A percentile compares a stretch with the other conserved stretches of the same genome.
Evolutionary conservation across 2,329 filamentous ascomycete genomes (phyloP).

Genomic region (Trichophyton simii): DNA sequence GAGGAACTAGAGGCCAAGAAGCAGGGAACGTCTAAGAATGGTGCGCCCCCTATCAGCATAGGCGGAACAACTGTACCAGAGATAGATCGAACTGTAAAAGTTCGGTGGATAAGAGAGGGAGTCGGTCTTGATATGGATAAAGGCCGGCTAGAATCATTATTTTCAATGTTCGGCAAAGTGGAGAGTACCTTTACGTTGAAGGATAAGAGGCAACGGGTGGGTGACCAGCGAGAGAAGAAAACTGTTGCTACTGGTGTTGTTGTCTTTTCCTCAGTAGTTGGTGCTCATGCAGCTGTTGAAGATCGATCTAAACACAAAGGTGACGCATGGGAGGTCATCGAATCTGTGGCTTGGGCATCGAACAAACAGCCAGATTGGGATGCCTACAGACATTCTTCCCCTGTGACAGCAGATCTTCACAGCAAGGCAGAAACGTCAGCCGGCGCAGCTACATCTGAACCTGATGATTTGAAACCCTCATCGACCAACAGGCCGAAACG

Average conservation of each 20-base stretch:
- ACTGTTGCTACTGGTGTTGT: constrained; percentile 42
- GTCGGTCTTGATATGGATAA: constrained; percentile 36
- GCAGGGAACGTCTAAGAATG: constrained; percentile 24
- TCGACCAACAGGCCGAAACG: constrained; percentile 14
- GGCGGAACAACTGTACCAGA: constrained; percentile 37
- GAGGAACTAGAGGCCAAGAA: constrained; percentile 32
- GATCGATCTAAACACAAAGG: constrained; percentile 36
- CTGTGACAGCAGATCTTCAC: constrained; percentile 4
- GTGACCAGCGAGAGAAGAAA: constrained; percentile 40
- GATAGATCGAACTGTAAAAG: constrained; percentile 46
- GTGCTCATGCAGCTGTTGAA: constrained; percentile 44
- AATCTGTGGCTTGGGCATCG: constrained; percentile 43
- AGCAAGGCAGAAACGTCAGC: not conserved
- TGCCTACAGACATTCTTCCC: constrained; percentile 11
- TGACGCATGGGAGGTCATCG: constrained; percentile 37
- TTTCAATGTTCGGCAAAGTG: constrained; percentile 44
- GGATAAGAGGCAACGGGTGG: constrained; percentile 42
- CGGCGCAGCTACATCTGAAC: constrained; percentile 10
- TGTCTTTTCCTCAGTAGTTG: constrained; percentile 45
- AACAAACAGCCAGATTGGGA: constrained; percentile 41
- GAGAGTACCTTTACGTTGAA: constrained; percentile 44
- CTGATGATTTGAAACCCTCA: constrained; percentile 3
- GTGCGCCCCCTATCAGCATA: constrained; percentile 25
- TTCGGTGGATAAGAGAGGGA: constrained; percentile 43
- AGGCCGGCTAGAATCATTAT: constrained; percentile 35